Evolutionary conservation across 2,329 filamentous ascomycete species (phyloP), one percentile per base, ranked within the genome.

Genomic region (Aureobasidium melanogenum): DNA sequence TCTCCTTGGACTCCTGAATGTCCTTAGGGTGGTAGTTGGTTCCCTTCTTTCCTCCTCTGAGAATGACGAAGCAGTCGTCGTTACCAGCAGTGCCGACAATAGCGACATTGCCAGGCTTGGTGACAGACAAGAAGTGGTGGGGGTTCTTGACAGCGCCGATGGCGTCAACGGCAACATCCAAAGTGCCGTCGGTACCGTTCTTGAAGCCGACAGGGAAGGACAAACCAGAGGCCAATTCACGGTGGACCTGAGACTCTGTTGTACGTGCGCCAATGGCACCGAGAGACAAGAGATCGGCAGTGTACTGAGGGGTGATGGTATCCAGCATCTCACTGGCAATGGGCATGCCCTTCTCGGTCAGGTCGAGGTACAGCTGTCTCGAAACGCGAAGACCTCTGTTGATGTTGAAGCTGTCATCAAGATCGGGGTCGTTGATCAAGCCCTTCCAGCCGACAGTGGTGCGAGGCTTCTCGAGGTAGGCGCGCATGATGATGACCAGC

Each of bases 381-480:
- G 91, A 89, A 60, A 91, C 80, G 55, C 89, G 86, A 70, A 99
- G 77, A 22, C 94, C 94, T 82, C 97, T 97, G 82, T 97, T 97
- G 79, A 99, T 97, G 78, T 97, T 87, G 88, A 96, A 97, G 76
- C 88, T 94, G 75, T 96, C 93, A 76, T 97, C 92, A 72, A 99
- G 96, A 71, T 97, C 93, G 1, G 94, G 94, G 76, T 99, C 94
- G 74, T 99, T 97, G 79, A 99, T 96, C 69, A 99, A 80, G 54
- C 94, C 94, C 80, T 99, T 99, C 94, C 94, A 99, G 68, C 94
- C 94, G 30, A 99, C 91, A 0, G 94, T 99, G 30, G 94, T 99
- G 66, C 94, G 87, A 24, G 94, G 94, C 82, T 99, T 99, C 82
- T 99, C 94, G 63, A 99, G 85, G 83, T 99, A 99, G 66, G 91